A percentile compares a stretch with the other conserved stretches of the same genome.
phyloP scores from a whole-genome alignment of 257 asterid genomes.

The Nemophila menziesii region DNA sequence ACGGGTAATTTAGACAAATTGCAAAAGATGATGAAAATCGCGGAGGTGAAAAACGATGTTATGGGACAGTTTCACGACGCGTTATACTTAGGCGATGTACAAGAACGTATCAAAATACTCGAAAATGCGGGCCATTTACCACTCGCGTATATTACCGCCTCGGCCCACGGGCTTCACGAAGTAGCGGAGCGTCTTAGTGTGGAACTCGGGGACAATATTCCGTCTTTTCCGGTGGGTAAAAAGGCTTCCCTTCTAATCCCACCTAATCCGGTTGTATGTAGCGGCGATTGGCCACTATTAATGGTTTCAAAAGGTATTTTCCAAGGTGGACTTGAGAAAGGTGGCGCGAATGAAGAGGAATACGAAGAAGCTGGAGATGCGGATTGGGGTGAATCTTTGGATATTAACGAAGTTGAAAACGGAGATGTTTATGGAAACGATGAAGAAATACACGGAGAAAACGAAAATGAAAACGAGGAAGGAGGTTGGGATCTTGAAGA shows the following conservation, averaged over 20 bases:
- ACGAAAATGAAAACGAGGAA: constrained; percentile 54
- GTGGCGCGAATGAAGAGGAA: constrained; percentile 36
- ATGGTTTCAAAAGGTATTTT: constrained; percentile 71
- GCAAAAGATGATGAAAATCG: constrained; percentile 88
- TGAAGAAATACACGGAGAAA: constrained; percentile 43
- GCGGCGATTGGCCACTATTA: constrained; percentile 88
- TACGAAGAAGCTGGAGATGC: constrained; percentile 49
- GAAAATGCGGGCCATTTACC: constrained; percentile 20
- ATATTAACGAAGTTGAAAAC: constrained; percentile 35
- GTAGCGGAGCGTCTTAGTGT: constrained; percentile 47
- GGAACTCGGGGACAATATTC: constrained; percentile 58
- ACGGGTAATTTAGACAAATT: constrained; percentile 58
- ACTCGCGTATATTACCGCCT: constrained; percentile 27
- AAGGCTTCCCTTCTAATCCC: constrained; percentile 57
- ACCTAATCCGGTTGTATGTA: constrained; percentile 56
- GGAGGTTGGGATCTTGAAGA: constrained; percentile 98
- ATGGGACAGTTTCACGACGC: constrained; percentile 97
- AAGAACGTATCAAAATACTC: constrained; percentile 68
- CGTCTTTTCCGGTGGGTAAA: constrained; percentile 47
- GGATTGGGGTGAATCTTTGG: constrained; percentile 45
- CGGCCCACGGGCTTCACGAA: constrained; percentile 59
- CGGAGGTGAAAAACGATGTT: constrained; percentile 78
- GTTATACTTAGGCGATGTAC: constrained; percentile 71
- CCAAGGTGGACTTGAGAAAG: constrained; percentile 52
- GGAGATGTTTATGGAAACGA: constrained; percentile 34